Percentiles rank a stretch among this genome's conserved stretches.
phyloP scores from a whole-genome alignment of 768 basidiomycete genomes.

The Boletellus emodensis region DNA sequence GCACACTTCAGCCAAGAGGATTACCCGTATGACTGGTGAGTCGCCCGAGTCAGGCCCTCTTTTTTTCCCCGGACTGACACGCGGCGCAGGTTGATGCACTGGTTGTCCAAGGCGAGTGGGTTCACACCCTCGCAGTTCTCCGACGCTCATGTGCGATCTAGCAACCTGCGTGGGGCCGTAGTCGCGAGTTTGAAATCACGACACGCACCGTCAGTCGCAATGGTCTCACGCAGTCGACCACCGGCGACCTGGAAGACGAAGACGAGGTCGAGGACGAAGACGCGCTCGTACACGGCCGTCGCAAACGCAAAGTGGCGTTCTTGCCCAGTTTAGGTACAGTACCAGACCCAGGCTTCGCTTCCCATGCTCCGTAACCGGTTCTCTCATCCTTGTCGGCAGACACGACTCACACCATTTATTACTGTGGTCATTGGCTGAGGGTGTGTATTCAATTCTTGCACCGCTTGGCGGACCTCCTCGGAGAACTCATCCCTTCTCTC shows the following conservation, averaged over 20 bases:
- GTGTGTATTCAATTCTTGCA: conserved; percentile 38
- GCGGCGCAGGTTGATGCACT: conserved; percentile 72
- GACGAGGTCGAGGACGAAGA: conserved; percentile 61
- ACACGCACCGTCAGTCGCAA: conserved; percentile 68
- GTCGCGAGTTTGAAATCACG: conserved; percentile 86
- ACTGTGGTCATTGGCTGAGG: conserved; percentile 84
- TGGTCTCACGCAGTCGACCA: conserved; percentile 60
- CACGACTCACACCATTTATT: conserved; percentile 86
- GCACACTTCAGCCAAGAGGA: conserved; percentile 88
- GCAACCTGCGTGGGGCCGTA: conserved; percentile 90
- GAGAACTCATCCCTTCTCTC: conserved; percentile 17
- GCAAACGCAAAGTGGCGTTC: conserved; percentile 78
- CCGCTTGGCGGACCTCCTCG: conserved; percentile 11
- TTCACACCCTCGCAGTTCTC: conserved; percentile 4
- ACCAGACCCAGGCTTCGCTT: conserved; percentile 13
- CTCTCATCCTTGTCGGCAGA: conserved; percentile 41
- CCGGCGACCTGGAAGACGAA: conserved; percentile 79
- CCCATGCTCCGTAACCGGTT: conserved; percentile 7
- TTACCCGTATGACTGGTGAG: conserved; percentile 81
- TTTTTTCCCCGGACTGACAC: conserved; percentile 4
- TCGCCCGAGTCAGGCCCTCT: not conserved
- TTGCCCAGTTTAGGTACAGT: conserved; percentile 78
- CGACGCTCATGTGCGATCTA: conserved; percentile 31
- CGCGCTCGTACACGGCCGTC: conserved; percentile 58
- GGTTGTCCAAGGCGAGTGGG: conserved; percentile 68